phyloP scores from a whole-genome alignment of 768 basidiomycete genomes.

The Tylopilus subfusipes region DNA sequence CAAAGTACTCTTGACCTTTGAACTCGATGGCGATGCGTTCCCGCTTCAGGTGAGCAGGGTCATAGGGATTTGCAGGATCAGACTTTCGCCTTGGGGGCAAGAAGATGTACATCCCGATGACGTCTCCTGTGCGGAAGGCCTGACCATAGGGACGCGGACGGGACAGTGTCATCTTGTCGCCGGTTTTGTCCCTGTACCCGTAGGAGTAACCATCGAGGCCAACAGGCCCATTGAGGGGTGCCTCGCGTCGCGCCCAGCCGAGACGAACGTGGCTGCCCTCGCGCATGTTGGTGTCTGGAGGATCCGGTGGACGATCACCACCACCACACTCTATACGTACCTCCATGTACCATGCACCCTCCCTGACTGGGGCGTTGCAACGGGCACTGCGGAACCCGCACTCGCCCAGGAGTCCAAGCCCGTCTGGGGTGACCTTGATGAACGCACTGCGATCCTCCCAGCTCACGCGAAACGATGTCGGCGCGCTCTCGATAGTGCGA shows the following conservation, averaged over 20 bases:
- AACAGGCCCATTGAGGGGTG: slow-evolving; percentile 88
- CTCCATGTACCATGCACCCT: slow-evolving; percentile 95
- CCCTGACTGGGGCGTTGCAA: slow-evolving; percentile 82
- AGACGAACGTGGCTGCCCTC: slow-evolving; percentile 84
- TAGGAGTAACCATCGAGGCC: slow-evolving; percentile 95
- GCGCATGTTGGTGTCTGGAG: slow-evolving; percentile 43
- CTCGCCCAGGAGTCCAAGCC: slow-evolving; percentile 69
- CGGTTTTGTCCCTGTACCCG: slow-evolving; percentile 85
- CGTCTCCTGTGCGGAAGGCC: slow-evolving; percentile 76
- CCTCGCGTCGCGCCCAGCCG: slow-evolving; percentile 91
- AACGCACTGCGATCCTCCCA: slow-evolving; percentile 92
- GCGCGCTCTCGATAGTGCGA: slow-evolving; percentile 78
- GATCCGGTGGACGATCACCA: slow-evolving; percentile 45
- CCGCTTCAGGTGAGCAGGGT: slow-evolving; percentile 80
- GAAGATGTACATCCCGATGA: slow-evolving; percentile 90
- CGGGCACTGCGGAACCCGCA: slow-evolving; percentile 90
- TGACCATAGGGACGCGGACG: slow-evolving; percentile 75
- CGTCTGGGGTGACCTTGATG: slow-evolving; percentile 76
- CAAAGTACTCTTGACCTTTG: slow-evolving; percentile 97
- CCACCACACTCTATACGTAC: slow-evolving; percentile 74
- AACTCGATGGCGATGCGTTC: slow-evolving; percentile 92
- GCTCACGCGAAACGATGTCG: slow-evolving; percentile 65
- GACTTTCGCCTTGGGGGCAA: slow-evolving; percentile 68
- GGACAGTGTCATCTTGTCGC: slow-evolving; percentile 86
- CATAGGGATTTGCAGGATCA: slow-evolving; percentile 59